These are phyloP conservation scores for Infundibulicybe gibba DNA, from an alignment of 768 basidiomycete genomes.

Conservation along the genomic window DNA sequence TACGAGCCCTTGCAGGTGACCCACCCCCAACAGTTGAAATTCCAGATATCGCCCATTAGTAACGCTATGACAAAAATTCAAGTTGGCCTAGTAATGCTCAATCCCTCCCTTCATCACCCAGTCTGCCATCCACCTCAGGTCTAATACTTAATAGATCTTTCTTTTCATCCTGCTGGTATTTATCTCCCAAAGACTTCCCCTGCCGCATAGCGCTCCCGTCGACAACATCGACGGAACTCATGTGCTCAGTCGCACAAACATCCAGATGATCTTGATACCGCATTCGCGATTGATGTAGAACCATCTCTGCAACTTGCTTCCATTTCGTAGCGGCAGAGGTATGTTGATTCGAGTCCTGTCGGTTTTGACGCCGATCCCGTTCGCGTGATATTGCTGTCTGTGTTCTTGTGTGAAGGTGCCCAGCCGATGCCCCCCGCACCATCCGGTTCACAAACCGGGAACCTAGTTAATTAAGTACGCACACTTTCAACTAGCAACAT, in stretches of 20 bases:
- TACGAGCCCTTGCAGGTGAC: constrained; percentile 52
- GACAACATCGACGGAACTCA: constrained; percentile 74
- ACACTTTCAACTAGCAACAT: background rate
- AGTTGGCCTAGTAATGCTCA: constrained; percentile 1
- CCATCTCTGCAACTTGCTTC: constrained; percentile 41
- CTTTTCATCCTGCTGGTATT: constrained; percentile 18
- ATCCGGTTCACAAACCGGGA: constrained; percentile 72
- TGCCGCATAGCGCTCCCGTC: constrained; percentile 50
- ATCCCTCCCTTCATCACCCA: constrained; percentile 48
- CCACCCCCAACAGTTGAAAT: constrained; percentile 36
- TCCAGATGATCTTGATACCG: constrained; percentile 61
- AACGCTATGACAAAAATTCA: too few species aligned
- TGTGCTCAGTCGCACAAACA: constrained; percentile 65
- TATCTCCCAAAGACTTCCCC: constrained; percentile 20
- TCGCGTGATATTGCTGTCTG: constrained; percentile 43
- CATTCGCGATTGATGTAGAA: constrained; percentile 39
- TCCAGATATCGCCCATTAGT: constrained; percentile 8
- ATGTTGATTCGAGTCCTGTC: constrained; percentile 15
- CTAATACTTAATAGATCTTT: constrained; percentile 55
- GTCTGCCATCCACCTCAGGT: constrained; percentile 64
- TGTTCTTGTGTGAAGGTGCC: constrained; percentile 41
- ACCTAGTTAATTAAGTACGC: constrained; percentile 34
- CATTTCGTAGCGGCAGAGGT: constrained; percentile 35
- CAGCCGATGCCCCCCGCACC: constrained; percentile 30
- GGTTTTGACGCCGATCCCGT: constrained; percentile 29